Conservation (phyloP, 225 moss, liverwort and hornwort genomes). For the Pseudisothecium myosuroides region DNA sequence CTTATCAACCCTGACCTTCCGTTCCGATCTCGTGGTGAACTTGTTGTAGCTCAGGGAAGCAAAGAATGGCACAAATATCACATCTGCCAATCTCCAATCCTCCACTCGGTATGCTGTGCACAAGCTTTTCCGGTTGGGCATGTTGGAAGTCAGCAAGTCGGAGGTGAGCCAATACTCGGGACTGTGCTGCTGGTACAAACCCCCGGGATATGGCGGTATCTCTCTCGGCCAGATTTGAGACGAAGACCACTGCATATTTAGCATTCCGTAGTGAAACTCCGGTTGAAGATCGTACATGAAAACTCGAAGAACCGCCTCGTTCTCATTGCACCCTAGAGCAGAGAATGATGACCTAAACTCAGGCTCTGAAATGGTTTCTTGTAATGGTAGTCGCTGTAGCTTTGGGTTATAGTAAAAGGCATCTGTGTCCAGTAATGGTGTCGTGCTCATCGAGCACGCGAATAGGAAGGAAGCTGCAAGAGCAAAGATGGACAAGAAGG, state of each 20-base stretch:
- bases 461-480: constrained; percentile 45
- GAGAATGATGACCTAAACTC: neutral
- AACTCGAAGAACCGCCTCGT: neutral
- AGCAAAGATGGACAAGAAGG: constrained; percentile 30
- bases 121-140: constrained; percentile 6
- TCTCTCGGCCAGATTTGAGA: constrained; percentile 34
- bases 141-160: constrained; percentile 45
- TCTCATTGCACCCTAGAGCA: neutral
- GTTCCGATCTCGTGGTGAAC: constrained; percentile 14
- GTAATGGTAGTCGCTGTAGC: neutral
- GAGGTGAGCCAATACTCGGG: constrained; percentile 53
- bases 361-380: neutral
- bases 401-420: neutral
- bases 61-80: constrained; percentile 56
- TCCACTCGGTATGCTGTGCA: constrained; percentile 52
- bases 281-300: constrained; percentile 53
- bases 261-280: constrained; percentile 54
- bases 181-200: constrained; percentile 58
- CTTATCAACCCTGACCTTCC: neutral
- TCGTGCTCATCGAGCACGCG: constrained; percentile 10
- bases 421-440: neutral
- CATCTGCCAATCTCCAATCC: constrained; percentile 32
- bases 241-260: neutral
- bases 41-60: constrained; percentile 58
- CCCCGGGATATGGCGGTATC: constrained; percentile 44